Conservation (phyloP, 371 early-diverging fungal species). For the Rhizopus delemar region DNA sequence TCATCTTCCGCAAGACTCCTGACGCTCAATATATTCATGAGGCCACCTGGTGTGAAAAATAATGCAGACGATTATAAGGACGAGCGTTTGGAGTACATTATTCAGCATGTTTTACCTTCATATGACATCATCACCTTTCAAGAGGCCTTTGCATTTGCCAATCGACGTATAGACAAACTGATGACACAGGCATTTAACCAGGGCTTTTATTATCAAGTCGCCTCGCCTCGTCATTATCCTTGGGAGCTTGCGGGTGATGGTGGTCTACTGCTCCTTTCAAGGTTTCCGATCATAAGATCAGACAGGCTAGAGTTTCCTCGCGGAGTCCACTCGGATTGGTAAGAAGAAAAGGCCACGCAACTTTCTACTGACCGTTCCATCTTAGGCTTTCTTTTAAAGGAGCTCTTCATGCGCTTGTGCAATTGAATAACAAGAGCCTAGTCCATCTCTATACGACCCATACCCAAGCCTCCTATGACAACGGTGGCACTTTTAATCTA, state of each 20-base stretch:
- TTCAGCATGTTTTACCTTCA: constrained; percentile 55
- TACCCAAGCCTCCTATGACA: constrained; percentile 75
- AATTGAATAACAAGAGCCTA: constrained; percentile 42
- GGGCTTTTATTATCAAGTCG: constrained; percentile 65
- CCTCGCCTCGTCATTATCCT: constrained; percentile 58
- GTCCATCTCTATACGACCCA: constrained; percentile 82
- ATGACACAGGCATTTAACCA: constrained; percentile 59
- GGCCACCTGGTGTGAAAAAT: constrained; percentile 81
- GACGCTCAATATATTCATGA: constrained; percentile 82
- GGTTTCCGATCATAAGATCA: constrained; percentile 65
- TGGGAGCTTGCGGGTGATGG: constrained; percentile 76
- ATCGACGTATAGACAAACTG: constrained; percentile 56
- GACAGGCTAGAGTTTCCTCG: constrained; percentile 63
- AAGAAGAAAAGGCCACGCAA: constrained; percentile 10
- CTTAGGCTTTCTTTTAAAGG: constrained; percentile 74
- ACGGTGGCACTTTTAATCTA: constrained; percentile 40
- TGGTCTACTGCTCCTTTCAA: constrained; percentile 74
- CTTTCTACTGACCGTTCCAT: neutral
- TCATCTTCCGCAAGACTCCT: constrained; percentile 58
- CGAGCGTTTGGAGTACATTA: constrained; percentile 67
- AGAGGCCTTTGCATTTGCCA: constrained; percentile 81
- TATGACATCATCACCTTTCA: constrained; percentile 84
- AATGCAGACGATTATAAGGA: constrained; percentile 77
- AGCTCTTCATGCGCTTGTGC: constrained; percentile 73
- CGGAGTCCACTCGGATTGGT: constrained; percentile 74